Evolutionary conservation across 495 filamentous ascomycete genomes (phyloP).

Genomic region (Clohesyomyces aquaticus): DNA sequence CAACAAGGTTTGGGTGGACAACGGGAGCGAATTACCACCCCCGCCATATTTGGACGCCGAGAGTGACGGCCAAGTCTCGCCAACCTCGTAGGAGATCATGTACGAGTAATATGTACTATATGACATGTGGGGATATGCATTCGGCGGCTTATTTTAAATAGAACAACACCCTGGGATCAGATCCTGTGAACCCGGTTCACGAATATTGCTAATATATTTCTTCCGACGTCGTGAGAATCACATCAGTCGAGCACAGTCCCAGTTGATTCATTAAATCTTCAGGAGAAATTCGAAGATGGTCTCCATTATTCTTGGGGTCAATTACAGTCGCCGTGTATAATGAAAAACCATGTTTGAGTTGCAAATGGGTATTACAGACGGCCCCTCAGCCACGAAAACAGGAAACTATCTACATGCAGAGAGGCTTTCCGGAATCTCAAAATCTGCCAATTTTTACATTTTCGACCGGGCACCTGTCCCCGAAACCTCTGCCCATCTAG

Average conservation of each 20-base stretch:
- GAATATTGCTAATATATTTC: slow-evolving; percentile 1
- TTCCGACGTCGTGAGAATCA: not conserved
- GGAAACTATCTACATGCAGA: not conserved
- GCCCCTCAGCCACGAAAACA: not conserved
- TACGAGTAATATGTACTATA: slow-evolving; percentile 1
- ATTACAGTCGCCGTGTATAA: too few species aligned
- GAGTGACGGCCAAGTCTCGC: slow-evolving; percentile 1
- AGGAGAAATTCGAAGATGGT: too few species aligned
- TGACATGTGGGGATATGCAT: not conserved
- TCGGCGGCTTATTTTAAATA: not conserved
- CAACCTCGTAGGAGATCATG: slow-evolving; percentile 1
- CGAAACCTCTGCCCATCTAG: slow-evolving; percentile 11
- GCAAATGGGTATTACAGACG: not conserved
- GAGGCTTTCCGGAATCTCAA: not conserved
- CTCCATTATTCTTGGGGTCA: too few species aligned
- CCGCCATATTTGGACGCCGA: slow-evolving; percentile 25
- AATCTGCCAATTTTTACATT: not conserved
- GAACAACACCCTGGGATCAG: not conserved
- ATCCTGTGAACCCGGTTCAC: not conserved
- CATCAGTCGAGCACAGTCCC: too few species aligned
- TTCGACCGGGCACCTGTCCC: not conserved
- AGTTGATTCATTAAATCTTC: too few species aligned
- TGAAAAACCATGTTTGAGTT: not conserved
- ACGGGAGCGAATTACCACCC: slow-evolving; percentile 49
- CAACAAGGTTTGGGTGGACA: slow-evolving; percentile 60